Conservation (phyloP, 2,329 filamentous ascomycete species). For the Onygena corvina region DNA sequence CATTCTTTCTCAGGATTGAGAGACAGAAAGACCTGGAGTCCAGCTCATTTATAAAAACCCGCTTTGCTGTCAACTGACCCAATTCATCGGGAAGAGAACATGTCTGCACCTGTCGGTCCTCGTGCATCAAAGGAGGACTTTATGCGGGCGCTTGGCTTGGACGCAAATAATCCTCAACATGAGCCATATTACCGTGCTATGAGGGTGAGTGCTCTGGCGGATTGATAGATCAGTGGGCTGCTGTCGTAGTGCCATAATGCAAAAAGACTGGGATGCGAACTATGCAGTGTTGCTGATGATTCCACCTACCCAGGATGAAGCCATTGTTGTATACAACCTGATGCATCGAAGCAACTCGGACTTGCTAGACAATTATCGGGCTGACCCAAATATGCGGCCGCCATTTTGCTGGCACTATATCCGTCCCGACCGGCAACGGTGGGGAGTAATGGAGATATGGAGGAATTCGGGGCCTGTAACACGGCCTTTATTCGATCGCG, state of each 20-base stretch:
- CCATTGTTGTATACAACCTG: constrained; percentile 33
- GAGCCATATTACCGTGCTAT: constrained; percentile 36
- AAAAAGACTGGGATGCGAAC: not conserved
- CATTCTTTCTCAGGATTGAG: not conserved
- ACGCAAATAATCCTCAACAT: constrained; percentile 31
- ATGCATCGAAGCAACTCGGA: constrained; percentile 32
- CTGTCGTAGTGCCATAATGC: not conserved
- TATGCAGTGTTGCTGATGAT: not conserved
- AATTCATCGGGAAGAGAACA: constrained; percentile 12
- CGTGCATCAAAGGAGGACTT: constrained; percentile 38
- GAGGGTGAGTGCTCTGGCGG: constrained; percentile 27
- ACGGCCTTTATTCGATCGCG: constrained; percentile 30
- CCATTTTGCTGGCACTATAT: constrained; percentile 40
- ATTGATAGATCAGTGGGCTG: not conserved
- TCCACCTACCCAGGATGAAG: constrained; percentile 30
- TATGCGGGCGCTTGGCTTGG: constrained; percentile 34
- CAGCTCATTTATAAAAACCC: not conserved
- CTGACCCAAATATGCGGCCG: constrained; percentile 28
- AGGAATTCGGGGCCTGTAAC: constrained; percentile 30
- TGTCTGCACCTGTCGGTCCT: constrained; percentile 29
- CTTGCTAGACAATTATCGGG: constrained; percentile 31
- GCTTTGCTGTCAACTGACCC: not conserved
- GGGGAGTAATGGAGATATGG: constrained; percentile 34
- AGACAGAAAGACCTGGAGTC: not conserved
- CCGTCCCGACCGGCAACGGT: constrained; percentile 32